phyloP scores from a whole-genome alignment of 2,329 filamentous ascomycete species.

The Stachybotrys elegans region DNA sequence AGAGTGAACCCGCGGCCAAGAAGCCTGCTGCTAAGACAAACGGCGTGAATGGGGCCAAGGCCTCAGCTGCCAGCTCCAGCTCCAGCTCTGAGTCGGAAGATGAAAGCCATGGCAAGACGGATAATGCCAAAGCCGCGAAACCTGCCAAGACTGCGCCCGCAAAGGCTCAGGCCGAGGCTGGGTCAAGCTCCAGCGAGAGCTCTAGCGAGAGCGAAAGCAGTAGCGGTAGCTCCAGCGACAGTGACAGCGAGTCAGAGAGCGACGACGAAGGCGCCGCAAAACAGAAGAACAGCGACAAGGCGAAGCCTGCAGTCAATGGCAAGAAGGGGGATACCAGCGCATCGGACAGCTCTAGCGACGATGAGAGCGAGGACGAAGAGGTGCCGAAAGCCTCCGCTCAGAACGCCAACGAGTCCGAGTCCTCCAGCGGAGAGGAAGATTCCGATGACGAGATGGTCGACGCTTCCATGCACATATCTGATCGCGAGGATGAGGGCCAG shows the following conservation, averaged over 20 bases:
- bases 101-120: slow-evolving; percentile 21
- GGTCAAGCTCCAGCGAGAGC: slow-evolving; percentile 10
- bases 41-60: slow-evolving; percentile 10
- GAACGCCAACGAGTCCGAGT: slow-evolving; percentile 9
- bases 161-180: slow-evolving; percentile 13
- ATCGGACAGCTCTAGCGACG: slow-evolving; percentile 17
- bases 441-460: slow-evolving; percentile 28
- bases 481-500: slow-evolving; percentile 23
- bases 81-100: slow-evolving; percentile 18
- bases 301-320: slow-evolving; percentile 12
- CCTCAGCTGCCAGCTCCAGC: slow-evolving; percentile 14
- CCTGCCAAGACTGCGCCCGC: slow-evolving; percentile 10
- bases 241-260: slow-evolving; percentile 21
- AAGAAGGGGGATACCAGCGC: slow-evolving; percentile 9
- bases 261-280: slow-evolving; percentile 16
- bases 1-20: slow-evolving; percentile 8
- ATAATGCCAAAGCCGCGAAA: slow-evolving; percentile 16
- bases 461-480: slow-evolving; percentile 33
- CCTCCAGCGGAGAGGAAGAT: slow-evolving; percentile 20
- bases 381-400: neutral
- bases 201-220: slow-evolving; percentile 11
- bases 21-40: slow-evolving; percentile 14
- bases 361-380: slow-evolving; percentile 17
- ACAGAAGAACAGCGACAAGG: slow-evolving; percentile 9
- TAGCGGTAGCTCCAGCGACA: slow-evolving; percentile 10